A percentile compares a stretch with the other conserved stretches of the same genome.
Evolutionary conservation across 2,329 filamentous ascomycete species (phyloP).

Genomic region (Penicillium paneum): DNA sequence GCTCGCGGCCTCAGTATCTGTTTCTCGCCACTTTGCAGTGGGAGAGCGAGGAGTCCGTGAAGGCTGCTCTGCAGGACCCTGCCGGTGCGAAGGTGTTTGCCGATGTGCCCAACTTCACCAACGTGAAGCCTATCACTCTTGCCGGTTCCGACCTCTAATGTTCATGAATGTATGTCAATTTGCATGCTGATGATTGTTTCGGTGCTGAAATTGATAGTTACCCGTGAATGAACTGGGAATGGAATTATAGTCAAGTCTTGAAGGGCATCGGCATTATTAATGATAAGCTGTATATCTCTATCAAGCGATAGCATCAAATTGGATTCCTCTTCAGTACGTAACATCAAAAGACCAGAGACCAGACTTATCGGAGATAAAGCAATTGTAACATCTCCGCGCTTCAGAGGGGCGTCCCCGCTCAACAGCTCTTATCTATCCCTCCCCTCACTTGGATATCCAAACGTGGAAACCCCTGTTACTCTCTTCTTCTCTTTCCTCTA

Average conservation of each 20-base stretch:
- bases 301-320: background rate
- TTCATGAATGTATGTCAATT: background rate
- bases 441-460: slow-evolving; percentile 2
- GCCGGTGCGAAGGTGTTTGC: slow-evolving; percentile 12
- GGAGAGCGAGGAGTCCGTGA: slow-evolving; percentile 18
- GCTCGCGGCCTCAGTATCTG: slow-evolving; percentile 16
- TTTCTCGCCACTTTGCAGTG: slow-evolving; percentile 17
- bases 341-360: background rate
- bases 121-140: slow-evolving; percentile 19
- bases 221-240: background rate
- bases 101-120: slow-evolving; percentile 27
- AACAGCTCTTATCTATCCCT: slow-evolving; percentile 1
- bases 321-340: background rate
- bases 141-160: slow-evolving; percentile 8
- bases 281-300: background rate
- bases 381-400: background rate
- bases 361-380: background rate
- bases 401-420: background rate
- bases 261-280: background rate
- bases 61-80: slow-evolving; percentile 9
- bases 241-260: background rate
- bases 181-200: no score
- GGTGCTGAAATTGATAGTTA: background rate
- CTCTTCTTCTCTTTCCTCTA: background rate
- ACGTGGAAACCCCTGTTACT: background rate